These are phyloP conservation scores for Articulospora tetracladia DNA, from an alignment of 495 filamentous ascomycete species.

Conservation along the genomic window DNA sequence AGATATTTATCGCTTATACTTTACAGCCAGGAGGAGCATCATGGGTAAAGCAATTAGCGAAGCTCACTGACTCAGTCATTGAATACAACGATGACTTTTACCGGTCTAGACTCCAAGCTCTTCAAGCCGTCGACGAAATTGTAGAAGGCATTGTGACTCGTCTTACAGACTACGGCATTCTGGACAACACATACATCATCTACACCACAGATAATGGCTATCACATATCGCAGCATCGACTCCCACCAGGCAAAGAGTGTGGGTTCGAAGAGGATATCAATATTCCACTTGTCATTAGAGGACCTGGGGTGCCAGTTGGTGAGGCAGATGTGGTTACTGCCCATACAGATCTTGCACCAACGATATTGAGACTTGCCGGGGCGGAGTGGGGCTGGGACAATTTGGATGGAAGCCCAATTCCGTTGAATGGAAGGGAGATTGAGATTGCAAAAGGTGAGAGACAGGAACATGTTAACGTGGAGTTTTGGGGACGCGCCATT, in stretches of 20 bases:
- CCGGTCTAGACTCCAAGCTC: slow-evolving; percentile 52
- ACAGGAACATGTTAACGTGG: slow-evolving; percentile 57
- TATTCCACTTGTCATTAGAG: slow-evolving; percentile 56
- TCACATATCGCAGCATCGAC: slow-evolving; percentile 65
- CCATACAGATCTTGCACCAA: slow-evolving; percentile 64
- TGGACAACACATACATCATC: slow-evolving; percentile 65
- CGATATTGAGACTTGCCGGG: slow-evolving; percentile 49
- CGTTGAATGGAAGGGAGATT: slow-evolving; percentile 28
- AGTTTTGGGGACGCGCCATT: slow-evolving; percentile 52
- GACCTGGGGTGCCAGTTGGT: slow-evolving; percentile 45
- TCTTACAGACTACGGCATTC: slow-evolving; percentile 42
- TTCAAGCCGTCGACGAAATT: slow-evolving; percentile 64
- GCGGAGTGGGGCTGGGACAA: slow-evolving; percentile 36
- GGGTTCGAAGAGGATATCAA: slow-evolving; percentile 68
- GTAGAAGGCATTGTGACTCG: slow-evolving; percentile 49
- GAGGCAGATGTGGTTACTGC: slow-evolving; percentile 48
- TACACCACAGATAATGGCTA: slow-evolving; percentile 69
- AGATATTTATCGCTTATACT: background rate
- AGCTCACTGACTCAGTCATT: slow-evolving; percentile 49
- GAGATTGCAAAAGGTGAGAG: slow-evolving; percentile 3
- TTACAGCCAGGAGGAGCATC: slow-evolving; percentile 46
- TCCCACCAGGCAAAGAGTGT: slow-evolving; percentile 63
- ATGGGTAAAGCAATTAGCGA: slow-evolving; percentile 51
- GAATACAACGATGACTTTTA: slow-evolving; percentile 65
- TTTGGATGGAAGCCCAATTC: slow-evolving; percentile 53